Evolutionary conservation across 2,329 filamentous ascomycete genomes (phyloP), one percentile per base, ranked within the genome.

Genomic region (Exophiala lecanii-corni): DNA sequence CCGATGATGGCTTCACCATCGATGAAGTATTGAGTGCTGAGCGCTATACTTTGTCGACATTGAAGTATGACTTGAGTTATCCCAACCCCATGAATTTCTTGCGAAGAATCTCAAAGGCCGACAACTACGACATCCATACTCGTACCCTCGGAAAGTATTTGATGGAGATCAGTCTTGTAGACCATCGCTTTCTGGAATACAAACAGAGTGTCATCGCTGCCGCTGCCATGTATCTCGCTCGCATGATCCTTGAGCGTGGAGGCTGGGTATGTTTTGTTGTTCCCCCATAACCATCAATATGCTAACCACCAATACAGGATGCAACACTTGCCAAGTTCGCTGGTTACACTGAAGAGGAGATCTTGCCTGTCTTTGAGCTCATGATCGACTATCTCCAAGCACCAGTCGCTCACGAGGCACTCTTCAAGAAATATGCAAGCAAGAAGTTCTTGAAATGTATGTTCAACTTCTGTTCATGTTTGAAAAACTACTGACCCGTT

Each of bases 71-170:
- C 63, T 81, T 98, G 53, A 96, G 89, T 73, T 98, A 96, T 62
- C 92, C 92, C 43, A 98, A 98, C 69, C 92, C 92, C 16, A 98
- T 98, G 92, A 98, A 98, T 77, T 98, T 98, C 73, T 80, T 98
- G 49, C 87, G 92, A 54, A 86, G 94, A 56, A 95, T 98, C 67
- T 97, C 91, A 50, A 98, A 98, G 75, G 94, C 92, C 60, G 94
- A 98, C 71, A 92, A 94, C 74, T 98, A 98, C 70, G 91, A 98
- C 67, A 95, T 97, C 59, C 88, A 96, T 66, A 95, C 89, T 49
- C 86, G 92, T 59, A 98, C 92, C 35, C 79, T 98, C 47, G 92
- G 88, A 66, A 98, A 98, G 72, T 98, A 97, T 66, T 75, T 98
- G 36, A 88, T 95, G 72, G 92, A 98, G 72, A 96, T 98, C 61